Evolutionary conservation across 768 basidiomycete genomes (phyloP), one percentile per base, ranked within the genome.

Genomic region (Phylloporus rhodoxanthus): DNA sequence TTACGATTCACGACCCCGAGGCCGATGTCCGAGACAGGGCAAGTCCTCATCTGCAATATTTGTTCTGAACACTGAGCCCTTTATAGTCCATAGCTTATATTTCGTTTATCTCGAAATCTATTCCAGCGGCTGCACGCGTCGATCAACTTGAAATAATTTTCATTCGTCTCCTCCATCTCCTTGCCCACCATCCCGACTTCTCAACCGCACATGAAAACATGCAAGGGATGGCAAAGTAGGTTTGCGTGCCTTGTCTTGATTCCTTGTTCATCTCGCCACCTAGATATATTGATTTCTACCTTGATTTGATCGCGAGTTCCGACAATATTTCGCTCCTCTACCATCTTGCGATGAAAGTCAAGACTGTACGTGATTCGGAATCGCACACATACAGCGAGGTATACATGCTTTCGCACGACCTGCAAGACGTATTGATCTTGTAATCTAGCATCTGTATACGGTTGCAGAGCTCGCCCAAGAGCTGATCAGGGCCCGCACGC

Each of bases 181-280:
- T 98, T 5, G 91, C 93, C 0, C 94, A 96, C 62, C 96, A 99
- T 64, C 95, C 95, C 4, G 96, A 99, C 67, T 94, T 92, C 59
- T 76, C 75, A 17, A 75, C 73, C 38, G 74, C 76, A 2, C 76
- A 79, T 32, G 86, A 88, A 29, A 83, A 84, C 36, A 65, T 94
- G 32, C 72, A 80, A 29, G 85, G 88, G 58, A 84, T 92, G 58
- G 82, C 87, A 20, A 90, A 85, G 92, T 96, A 56, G 40, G 85
- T 62, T 8, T 21, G 17, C 5, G 25, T 33, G 21, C 42, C 23
- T 6, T 36, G 20, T 26, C 41, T 2, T 1, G 28, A 13, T 4
- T 4, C 7, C 19, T 17, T 6, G 2, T n/a, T 44, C 40, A 29
- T 36, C 4, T 55, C 6, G 11, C 19, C 33, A 8, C 20, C 17